Evolutionary conservation across 2,329 filamentous ascomycete genomes (phyloP), one percentile per base, ranked within the genome.

Genomic region (Tolypocladium ovalisporum): DNA sequence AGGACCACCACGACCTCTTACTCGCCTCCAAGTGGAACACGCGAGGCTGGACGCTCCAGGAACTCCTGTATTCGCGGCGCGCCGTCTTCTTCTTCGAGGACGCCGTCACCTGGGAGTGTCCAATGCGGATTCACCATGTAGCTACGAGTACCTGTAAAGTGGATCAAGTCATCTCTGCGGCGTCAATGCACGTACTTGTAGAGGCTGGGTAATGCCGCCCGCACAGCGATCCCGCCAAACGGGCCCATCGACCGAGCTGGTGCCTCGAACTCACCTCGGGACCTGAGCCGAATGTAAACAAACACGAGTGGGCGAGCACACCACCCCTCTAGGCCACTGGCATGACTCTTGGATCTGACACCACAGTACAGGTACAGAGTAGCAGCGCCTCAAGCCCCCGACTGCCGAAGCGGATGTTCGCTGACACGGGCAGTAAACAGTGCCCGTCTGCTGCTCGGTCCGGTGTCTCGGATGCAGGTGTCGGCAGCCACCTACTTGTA

Each of bases 21-120:
- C 59, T 67, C 35, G 59, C 68, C 10, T 75, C 73, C 3, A 65
- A 62, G 13, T 76, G 75, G 75, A 71, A 68, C 57, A 68, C 65
- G 1, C 68, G 75, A 36, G 73, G 69, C 36, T 77, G 75, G 75
- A 76, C 75, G 7, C 63, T 77, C 22, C 73, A 76, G 58, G 75
- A 77, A 58, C 66, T 67, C 2, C 62, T 75, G 17, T 77, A 77
- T 60, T 72, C 75, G 29, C 67, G 75, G 34, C 72, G 75, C 12
- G 68, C 69, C 13, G 67, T 77, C 55, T 77, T 73, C 63, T 71
- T 77, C 61, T 76, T 76, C 55, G 70, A 75, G 35, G 72, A 77
- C 27, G 58, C 67, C 10, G 67, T 76, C 15, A 74, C 73, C 1
- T 77, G 75, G 75, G 72, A 76, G 58, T 77, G 75, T n/a, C 54